Evolutionary conservation across 1,139 yeast species (phyloP), one percentile per base, ranked within the genome.

Genomic region (Nakaseomyces delphensis): DNA sequence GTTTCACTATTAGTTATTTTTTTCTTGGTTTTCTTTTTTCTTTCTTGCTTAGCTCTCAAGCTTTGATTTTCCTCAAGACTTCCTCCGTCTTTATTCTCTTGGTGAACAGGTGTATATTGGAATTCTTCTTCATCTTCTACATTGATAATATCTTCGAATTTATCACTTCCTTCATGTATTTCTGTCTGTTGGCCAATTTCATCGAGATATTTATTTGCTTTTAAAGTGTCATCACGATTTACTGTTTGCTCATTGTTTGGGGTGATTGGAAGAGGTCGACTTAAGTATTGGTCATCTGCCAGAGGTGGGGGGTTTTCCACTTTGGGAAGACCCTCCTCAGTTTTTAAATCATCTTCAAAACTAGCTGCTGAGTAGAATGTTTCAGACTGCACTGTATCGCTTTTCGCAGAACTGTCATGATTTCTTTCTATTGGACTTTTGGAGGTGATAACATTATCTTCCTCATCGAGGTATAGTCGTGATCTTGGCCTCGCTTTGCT

Each of bases 401-500:
- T 33, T 8, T 21, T 20, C 7, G 37, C 2, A 4, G 25, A 33
- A 11, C 18, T 33, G 13, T n/a, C 18, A 21, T 11, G 6, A 4
- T 16, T 33, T 21, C 27, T 20, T 9, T 27, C 27, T 10, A 16
- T 25, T 35, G 25, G 36, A 16, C 11, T 13, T 18, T 23, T 28
- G 14, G 39, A 39, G 3, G 39, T 28, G 15, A 25, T 33, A 13
- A 39, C 43, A 5, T 30, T 30, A 3, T 53, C 32, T 15, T 49
- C 48, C 21, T 57, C 57, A 31, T 54, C 52, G 18, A 56, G 43
- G 29, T 50, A 51, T 7, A 56, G 37, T 23, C 50, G 50, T 3
- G 63, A 56, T 21, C 45, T 50, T 14, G 63, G 63, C 40, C 64
- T 53, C 13, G 52, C 52, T 39, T 53, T 54, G 39, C 52, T 60